Evolutionary conservation across 2,329 filamentous ascomycete species (phyloP), one percentile per base, ranked within the genome.

Genomic region (Xylariaceae sp.): DNA sequence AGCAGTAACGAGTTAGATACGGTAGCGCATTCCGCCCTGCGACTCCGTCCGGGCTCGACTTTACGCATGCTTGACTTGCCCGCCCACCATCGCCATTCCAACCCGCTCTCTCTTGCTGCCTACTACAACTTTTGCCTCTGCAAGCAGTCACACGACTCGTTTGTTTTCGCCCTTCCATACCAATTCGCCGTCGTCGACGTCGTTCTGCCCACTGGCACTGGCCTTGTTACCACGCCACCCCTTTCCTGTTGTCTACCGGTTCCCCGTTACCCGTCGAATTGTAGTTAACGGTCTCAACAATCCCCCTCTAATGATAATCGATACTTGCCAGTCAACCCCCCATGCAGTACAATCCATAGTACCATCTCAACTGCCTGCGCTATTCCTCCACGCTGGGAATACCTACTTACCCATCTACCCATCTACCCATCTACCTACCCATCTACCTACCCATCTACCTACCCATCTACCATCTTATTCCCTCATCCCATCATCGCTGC

Each of bases 141-240:
- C 12, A 40, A 26, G 5, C 39, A 47, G 50, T 55, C 50, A 40
- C 51, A 12, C 44, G 45, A 39, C 39, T 48, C 39, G 34, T 50
- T 43, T 39, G 35, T 39, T 50, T 53, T 59, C 56, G 40, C 52
- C 54, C 56, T 58, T 58, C 51, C 48, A 31, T 46, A 47, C 54
- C 57, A 32, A 60, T 63, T 61, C 57, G 59, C 58, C 57, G 61
- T 66, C 57, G 44, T 64, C 60, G 52, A 55, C 56, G 51, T 54
- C 50, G 52, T 47, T 56, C 55, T 56, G 59, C 60, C 59, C 61
- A 56, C 19, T 19, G 19, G 19, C 19, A 19, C 19, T 19, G 19
- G 19, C 19, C 19, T 19, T 19, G 35, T 37, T 11, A 37, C 61
- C 58, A 53, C 59, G 56, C 45, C 47, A 40, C 50, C 34, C 26